Evolutionary conservation across 805 yeast genomes (phyloP).

Genomic region (Hanseniaspora singularis): DNA sequence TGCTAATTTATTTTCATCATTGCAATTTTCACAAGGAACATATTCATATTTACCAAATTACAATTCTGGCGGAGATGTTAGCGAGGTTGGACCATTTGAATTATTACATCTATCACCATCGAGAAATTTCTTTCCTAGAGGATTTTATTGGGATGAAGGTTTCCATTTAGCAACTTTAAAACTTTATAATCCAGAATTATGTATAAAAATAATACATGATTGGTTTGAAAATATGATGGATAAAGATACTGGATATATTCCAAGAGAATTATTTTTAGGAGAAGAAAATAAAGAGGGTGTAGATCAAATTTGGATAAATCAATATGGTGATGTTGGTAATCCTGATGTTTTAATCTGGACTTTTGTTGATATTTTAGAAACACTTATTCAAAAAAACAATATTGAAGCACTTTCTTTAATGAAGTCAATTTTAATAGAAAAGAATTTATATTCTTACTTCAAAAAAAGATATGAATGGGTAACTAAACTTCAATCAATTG

Average conservation of each 20-base stretch:
- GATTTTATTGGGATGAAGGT: slow-evolving; percentile 98
- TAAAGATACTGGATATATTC: slow-evolving; percentile 83
- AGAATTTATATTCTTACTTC: slow-evolving; percentile 61
- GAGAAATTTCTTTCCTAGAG: slow-evolving; percentile 88
- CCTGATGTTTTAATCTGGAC: slow-evolving; percentile 87
- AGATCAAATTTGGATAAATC: slow-evolving; percentile 70
- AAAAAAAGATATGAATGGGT: slow-evolving; percentile 77
- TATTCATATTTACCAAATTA: slow-evolving; percentile 63
- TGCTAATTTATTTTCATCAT: slow-evolving; percentile 79
- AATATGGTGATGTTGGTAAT: slow-evolving; percentile 80
- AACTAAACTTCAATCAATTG: slow-evolving; percentile 49
- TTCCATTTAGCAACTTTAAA: slow-evolving; percentile 76
- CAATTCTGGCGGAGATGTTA: slow-evolving; percentile 35
- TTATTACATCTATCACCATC: slow-evolving; percentile 81
- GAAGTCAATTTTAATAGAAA: slow-evolving; percentile 44
- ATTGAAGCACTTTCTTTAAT: slow-evolving; percentile 44
- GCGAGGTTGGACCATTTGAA: slow-evolving; percentile 60
- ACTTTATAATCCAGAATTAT: slow-evolving; percentile 73
- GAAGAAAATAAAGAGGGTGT: slow-evolving; percentile 81
- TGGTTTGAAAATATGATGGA: slow-evolving; percentile 75
- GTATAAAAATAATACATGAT: slow-evolving; percentile 64
- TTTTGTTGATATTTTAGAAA: slow-evolving; percentile 45
- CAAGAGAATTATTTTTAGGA: slow-evolving; percentile 88
- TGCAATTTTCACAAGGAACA: slow-evolving; percentile 77
- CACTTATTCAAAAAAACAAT: slow-evolving; percentile 30